A percentile compares a stretch with the other conserved stretches of the same genome.
Evolutionary conservation across 257 asterid species (phyloP).

Genomic region (Coffea eugenioides): DNA sequence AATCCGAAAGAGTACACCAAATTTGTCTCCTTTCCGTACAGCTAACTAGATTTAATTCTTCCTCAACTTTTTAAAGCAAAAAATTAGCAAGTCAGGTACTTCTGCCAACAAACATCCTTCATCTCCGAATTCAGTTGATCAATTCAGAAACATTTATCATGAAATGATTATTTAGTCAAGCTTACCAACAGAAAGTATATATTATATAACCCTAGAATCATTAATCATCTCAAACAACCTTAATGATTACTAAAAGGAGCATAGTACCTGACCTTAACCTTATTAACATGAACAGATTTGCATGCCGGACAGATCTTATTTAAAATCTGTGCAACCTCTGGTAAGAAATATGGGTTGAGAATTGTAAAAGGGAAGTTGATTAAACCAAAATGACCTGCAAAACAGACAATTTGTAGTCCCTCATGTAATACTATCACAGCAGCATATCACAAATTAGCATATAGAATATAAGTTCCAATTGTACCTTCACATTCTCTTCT

Average conservation of each 20-base stretch:
- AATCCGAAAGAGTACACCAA: background rate
- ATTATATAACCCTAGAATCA: constrained; percentile 2
- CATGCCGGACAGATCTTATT: constrained; percentile 90
- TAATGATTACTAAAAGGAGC: constrained; percentile 29
- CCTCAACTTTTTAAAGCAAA: background rate
- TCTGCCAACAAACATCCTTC: background rate
- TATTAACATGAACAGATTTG: constrained; percentile 48
- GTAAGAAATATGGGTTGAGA: constrained; percentile 70
- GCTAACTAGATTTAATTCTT: background rate
- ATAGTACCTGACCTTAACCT: constrained; percentile 69
- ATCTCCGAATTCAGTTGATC: background rate
- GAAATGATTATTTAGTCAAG: background rate
- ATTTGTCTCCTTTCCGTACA: background rate
- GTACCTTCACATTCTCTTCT: constrained; percentile 83
- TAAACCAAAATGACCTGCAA: constrained; percentile 94
- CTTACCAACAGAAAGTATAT: background rate
- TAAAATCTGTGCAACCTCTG: constrained; percentile 70
- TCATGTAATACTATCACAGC: constrained; percentile 6
- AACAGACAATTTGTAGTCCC: constrained; percentile 16
- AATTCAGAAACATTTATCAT: background rate
- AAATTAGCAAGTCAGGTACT: background rate
- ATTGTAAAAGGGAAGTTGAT: constrained; percentile 69
- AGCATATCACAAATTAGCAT: constrained; percentile 23
- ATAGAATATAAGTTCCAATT: constrained; percentile 14
- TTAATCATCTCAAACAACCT: constrained; percentile 11